These are phyloP conservation scores for Phytophthora niederhauseri DNA, from an alignment of 352 stramenopile genomes.

Conservation along the genomic window DNA sequence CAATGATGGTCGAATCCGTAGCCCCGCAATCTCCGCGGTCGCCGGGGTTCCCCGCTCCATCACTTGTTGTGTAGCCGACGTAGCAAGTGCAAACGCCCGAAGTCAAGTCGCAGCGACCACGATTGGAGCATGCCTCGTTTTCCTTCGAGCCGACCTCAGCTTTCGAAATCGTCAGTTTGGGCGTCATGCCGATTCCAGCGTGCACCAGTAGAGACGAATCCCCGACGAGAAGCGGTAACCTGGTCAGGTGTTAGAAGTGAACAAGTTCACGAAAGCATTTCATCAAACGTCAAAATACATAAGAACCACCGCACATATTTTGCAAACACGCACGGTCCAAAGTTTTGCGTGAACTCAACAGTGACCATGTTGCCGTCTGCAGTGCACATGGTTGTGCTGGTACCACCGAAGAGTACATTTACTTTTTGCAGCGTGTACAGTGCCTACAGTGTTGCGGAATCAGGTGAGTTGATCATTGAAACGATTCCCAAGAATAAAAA, in stretches of 20 bases:
- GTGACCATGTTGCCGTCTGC: conserved; percentile 73
- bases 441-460: conserved; percentile 30
- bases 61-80: conserved; percentile 76
- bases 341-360: conserved; percentile 84
- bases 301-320: not conserved
- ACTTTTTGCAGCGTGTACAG: conserved; percentile 60
- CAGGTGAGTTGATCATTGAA: too few relatives aligned
- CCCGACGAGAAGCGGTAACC: conserved; percentile 76
- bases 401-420: conserved; percentile 64
- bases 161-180: conserved; percentile 55
- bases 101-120: conserved; percentile 66
- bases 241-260: conserved; percentile 6
- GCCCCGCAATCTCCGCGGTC: conserved; percentile 78
- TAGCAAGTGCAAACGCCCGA: conserved; percentile 91
- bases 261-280: not conserved
- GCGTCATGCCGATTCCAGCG: conserved; percentile 53
- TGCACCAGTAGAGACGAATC: conserved; percentile 64
- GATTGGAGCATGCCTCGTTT: conserved; percentile 84
- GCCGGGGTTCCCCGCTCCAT: conserved; percentile 52
- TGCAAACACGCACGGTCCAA: conserved; percentile 53
- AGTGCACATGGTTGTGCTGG: conserved; percentile 62
- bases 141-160: conserved; percentile 90
- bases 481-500: not conserved
- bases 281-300: not conserved
- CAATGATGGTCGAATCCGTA: conserved; percentile 50